A percentile compares a stretch with the other conserved stretches of the same genome.
These are phyloP conservation scores for Cornus suecica DNA, from an alignment of 148 eudicot species.

Conservation along the genomic window DNA sequence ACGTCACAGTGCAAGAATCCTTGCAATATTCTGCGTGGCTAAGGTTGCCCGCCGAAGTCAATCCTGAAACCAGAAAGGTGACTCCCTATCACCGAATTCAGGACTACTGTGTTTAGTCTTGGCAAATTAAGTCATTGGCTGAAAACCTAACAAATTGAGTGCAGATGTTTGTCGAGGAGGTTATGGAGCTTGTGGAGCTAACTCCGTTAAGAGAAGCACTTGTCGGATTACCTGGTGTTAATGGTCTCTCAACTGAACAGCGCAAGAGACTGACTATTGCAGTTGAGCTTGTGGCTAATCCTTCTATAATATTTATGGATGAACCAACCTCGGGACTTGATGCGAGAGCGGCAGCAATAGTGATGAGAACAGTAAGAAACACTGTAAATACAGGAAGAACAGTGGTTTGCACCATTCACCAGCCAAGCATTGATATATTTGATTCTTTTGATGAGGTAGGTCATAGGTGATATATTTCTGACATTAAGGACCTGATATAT, in stretches of 20 bases:
- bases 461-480: not conserved
- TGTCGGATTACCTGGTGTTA: slow-evolving; percentile 55
- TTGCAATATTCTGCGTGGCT: slow-evolving; percentile 55
- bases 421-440: slow-evolving; percentile 65
- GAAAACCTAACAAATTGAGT: slow-evolving; percentile 5
- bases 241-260: slow-evolving; percentile 63
- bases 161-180: slow-evolving; percentile 61
- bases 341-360: slow-evolving; percentile 68
- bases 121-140: not conserved
- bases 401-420: slow-evolving; percentile 64
- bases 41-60: slow-evolving; percentile 44
- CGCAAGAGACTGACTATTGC: slow-evolving; percentile 58
- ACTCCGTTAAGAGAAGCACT: slow-evolving; percentile 39
- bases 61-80: slow-evolving; percentile 34
- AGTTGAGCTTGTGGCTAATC: slow-evolving; percentile 65
- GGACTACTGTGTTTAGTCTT: not conserved
- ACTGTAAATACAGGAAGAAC: slow-evolving; percentile 66
- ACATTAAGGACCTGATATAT: not conserved
- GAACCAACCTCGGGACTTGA: slow-evolving; percentile 70
- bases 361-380: slow-evolving; percentile 66
- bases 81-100: not conserved
- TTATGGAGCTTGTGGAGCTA: slow-evolving; percentile 59
- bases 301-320: slow-evolving; percentile 67
- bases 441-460: slow-evolving; percentile 62
- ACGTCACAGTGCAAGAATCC: slow-evolving; percentile 49